Percentiles rank a stretch among this genome's conserved stretches.
Evolutionary conservation across 805 yeast species (phyloP).

Genomic region (Hanseniaspora valbyensis): DNA sequence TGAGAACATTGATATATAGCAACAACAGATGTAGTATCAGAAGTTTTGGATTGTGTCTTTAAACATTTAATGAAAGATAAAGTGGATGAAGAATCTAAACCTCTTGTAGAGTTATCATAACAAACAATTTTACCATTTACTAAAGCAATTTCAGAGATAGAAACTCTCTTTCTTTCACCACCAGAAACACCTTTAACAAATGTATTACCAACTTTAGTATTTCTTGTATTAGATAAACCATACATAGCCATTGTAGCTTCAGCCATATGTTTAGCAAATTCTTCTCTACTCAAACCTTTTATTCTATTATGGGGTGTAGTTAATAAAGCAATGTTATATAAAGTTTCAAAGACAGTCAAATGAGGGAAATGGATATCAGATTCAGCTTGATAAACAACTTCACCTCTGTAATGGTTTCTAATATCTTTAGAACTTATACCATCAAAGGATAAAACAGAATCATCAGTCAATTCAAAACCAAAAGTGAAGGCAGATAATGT

Average conservation of each 20-base stretch:
- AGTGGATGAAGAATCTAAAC: constrained; percentile 76
- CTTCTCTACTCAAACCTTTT: constrained; percentile 47
- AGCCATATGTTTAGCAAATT: constrained; percentile 43
- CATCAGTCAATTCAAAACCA: constrained; percentile 43
- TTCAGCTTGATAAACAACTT: constrained; percentile 61
- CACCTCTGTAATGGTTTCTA: constrained; percentile 47
- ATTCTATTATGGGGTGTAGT: constrained; percentile 54
- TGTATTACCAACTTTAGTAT: constrained; percentile 53
- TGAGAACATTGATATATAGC: constrained; percentile 64
- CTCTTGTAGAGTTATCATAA: constrained; percentile 80
- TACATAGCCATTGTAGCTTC: constrained; percentile 45
- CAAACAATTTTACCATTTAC: constrained; percentile 54
- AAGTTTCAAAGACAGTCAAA: constrained; percentile 54
- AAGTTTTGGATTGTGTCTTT: constrained; percentile 47
- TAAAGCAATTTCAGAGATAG: constrained; percentile 66
- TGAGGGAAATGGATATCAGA: constrained; percentile 59
- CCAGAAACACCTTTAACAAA: constrained; percentile 67
- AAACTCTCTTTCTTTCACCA: constrained; percentile 77
- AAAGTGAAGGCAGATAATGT: constrained; percentile 48
- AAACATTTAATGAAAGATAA: constrained; percentile 59
- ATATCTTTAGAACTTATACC: constrained; percentile 47
- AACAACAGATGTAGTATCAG: constrained; percentile 47
- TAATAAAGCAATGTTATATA: constrained; percentile 49
- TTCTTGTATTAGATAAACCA: constrained; percentile 49
- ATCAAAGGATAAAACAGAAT: constrained; percentile 40